Evolutionary conservation across 306 rosid species (phyloP).

Genomic region (Inga laurina): DNA sequence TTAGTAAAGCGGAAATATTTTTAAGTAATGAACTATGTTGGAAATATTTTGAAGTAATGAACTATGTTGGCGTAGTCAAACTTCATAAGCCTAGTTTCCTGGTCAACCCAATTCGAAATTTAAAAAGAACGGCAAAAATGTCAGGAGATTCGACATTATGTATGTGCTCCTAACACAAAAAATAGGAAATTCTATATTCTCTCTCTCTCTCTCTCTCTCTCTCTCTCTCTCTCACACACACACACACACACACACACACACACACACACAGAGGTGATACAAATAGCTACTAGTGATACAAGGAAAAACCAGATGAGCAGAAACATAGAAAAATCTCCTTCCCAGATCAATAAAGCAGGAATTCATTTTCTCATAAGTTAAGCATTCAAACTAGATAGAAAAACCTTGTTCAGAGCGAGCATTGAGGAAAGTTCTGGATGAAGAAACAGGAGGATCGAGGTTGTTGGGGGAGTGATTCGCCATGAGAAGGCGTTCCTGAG

Average conservation of each 20-base stretch:
- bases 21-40: too few species aligned
- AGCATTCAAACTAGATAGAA: not conserved
- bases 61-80: not conserved
- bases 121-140: not conserved
- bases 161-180: not conserved
- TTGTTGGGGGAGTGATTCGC: not conserved
- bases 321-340: not conserved
- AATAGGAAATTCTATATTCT: not conserved
- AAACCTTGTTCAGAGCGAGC: not conserved
- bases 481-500: not conserved
- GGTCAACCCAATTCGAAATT: not conserved
- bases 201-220: too few species aligned
- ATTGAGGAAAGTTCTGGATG: constrained; percentile 1
- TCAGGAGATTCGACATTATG: not conserved
- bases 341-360: not conserved
- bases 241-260: too few species aligned
- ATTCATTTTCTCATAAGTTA: not conserved
- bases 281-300: not conserved
- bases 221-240: too few species aligned
- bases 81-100: not conserved
- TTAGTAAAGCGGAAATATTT: not conserved
- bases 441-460: not conserved
- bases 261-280: too few species aligned
- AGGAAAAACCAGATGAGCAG: not conserved
- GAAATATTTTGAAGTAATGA: too few species aligned